A percentile compares a stretch with the other conserved stretches of the same genome.
Conservation (phyloP, 192 early-diverging fungal genomes). For the Coemansia sp. region DNA sequence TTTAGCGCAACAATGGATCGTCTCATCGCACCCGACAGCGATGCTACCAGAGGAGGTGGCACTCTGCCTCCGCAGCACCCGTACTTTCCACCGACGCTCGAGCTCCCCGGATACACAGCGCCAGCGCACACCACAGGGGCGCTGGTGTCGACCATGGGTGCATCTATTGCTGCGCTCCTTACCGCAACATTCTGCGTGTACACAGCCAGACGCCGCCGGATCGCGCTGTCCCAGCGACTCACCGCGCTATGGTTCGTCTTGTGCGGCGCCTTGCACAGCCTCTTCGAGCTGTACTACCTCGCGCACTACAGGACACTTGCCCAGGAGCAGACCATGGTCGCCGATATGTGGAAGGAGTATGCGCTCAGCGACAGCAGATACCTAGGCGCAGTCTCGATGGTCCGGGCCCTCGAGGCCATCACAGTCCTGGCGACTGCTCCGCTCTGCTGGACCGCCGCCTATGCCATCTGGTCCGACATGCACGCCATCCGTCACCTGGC, state of each 20-base stretch:
- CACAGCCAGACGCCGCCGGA: conserved; percentile 3
- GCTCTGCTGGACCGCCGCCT: conserved; percentile 29
- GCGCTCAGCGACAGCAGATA: conserved; percentile 69
- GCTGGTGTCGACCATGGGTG: conserved; percentile 27
- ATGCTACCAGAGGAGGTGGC: not conserved
- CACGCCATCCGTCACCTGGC: conserved; percentile 44
- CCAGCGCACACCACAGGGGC: conserved; percentile 18
- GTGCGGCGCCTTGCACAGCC: conserved; percentile 60
- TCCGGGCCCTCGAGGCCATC: conserved; percentile 60
- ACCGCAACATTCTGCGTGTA: conserved; percentile 1
- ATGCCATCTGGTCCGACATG: conserved; percentile 19
- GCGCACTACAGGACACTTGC: conserved; percentile 51
- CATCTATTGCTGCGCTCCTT: conserved; percentile 8
- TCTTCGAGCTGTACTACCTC: conserved; percentile 68
- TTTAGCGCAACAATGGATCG: not conserved
- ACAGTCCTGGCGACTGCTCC: conserved; percentile 55
- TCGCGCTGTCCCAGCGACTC: conserved; percentile 29
- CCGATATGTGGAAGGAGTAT: conserved; percentile 73
- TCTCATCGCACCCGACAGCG: not conserved
- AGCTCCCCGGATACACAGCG: conserved; percentile 26
- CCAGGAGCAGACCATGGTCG: conserved; percentile 42
- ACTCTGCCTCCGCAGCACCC: conserved; percentile 20
- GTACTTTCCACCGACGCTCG: conserved; percentile 40
- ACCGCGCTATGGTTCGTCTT: conserved; percentile 63
- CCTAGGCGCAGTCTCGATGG: conserved; percentile 56